These are phyloP conservation scores for Pisolithus marmoratus DNA, from an alignment of 768 basidiomycete genomes.

Conservation along the genomic window DNA sequence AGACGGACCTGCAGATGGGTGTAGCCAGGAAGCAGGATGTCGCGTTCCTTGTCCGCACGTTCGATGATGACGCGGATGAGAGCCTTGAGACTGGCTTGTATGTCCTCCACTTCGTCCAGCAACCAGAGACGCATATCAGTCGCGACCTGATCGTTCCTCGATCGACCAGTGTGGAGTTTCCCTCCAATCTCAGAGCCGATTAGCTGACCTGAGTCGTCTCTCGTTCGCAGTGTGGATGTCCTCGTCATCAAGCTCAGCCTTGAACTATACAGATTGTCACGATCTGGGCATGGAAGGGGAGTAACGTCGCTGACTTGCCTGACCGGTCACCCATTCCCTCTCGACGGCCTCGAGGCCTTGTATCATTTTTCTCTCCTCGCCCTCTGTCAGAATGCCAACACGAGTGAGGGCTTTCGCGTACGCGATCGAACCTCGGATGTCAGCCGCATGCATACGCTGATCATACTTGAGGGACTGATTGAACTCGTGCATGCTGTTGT, in stretches of 20 bases:
- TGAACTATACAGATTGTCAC: slow-evolving; percentile 48
- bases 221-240: slow-evolving; percentile 99
- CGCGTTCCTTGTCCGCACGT: slow-evolving; percentile 90
- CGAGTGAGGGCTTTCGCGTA: slow-evolving; percentile 84
- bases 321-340: slow-evolving; percentile 79
- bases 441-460: slow-evolving; percentile 87
- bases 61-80: slow-evolving; percentile 87
- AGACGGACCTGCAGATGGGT: slow-evolving; percentile 86
- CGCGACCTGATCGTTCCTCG: slow-evolving; percentile 96
- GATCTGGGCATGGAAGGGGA: background rate
- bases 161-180: slow-evolving; percentile 95
- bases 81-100: slow-evolving; percentile 65
- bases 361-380: slow-evolving; percentile 69
- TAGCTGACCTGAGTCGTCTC: slow-evolving; percentile 84
- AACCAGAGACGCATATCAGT: slow-evolving; percentile 99
- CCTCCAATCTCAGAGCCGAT: slow-evolving; percentile 83
- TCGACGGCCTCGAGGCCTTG: slow-evolving; percentile 70
- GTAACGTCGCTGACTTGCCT: slow-evolving; percentile 39
- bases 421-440: slow-evolving; percentile 92
- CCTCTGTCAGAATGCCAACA: slow-evolving; percentile 72
- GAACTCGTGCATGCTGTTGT: slow-evolving; percentile 87
- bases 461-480: slow-evolving; percentile 96
- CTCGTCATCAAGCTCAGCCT: slow-evolving; percentile 80
- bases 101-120: slow-evolving; percentile 63
- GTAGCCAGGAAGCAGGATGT: slow-evolving; percentile 89